Conservation (phyloP, 2,329 filamentous ascomycete species). For the Thelonectria blattea region DNA sequence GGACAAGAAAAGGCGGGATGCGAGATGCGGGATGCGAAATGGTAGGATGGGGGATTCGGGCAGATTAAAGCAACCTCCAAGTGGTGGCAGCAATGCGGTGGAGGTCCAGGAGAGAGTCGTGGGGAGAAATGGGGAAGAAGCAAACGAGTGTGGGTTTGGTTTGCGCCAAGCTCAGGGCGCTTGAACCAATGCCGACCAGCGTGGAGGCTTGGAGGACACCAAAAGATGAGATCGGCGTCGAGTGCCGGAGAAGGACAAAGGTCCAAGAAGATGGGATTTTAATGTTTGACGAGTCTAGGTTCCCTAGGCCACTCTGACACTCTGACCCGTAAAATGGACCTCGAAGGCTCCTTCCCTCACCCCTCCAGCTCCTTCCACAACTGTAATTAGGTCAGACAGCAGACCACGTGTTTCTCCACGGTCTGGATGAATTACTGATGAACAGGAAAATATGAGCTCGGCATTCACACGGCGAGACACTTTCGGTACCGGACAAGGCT, state of each 20-base stretch:
- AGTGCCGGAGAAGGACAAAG: not conserved
- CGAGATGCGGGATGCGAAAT: not conserved
- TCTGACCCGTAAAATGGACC: too few relatives aligned
- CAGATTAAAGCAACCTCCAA: conserved; percentile 14
- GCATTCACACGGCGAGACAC: too few relatives aligned
- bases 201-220: not conserved
- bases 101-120: conserved; percentile 1
- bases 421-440: too few relatives aligned
- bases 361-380: too few relatives aligned
- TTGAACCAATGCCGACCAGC: conserved; percentile 1
- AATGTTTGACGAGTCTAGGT: too few relatives aligned
- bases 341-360: too few relatives aligned
- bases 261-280: too few relatives aligned
- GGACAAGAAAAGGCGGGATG: conserved; percentile 6
- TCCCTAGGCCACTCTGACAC: too few relatives aligned
- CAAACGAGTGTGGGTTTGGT: not conserved
- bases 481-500: not conserved
- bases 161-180: conserved; percentile 12
- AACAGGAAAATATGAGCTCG: too few relatives aligned
- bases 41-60: conserved; percentile 7
- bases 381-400: too few relatives aligned
- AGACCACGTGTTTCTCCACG: too few relatives aligned
- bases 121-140: conserved; percentile 4
- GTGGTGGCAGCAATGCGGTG: not conserved
- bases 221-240: not conserved